These are phyloP conservation scores for Teratosphaeria gauchensis DNA, from an alignment of 2,329 filamentous ascomycete genomes.

Conservation along the genomic window DNA sequence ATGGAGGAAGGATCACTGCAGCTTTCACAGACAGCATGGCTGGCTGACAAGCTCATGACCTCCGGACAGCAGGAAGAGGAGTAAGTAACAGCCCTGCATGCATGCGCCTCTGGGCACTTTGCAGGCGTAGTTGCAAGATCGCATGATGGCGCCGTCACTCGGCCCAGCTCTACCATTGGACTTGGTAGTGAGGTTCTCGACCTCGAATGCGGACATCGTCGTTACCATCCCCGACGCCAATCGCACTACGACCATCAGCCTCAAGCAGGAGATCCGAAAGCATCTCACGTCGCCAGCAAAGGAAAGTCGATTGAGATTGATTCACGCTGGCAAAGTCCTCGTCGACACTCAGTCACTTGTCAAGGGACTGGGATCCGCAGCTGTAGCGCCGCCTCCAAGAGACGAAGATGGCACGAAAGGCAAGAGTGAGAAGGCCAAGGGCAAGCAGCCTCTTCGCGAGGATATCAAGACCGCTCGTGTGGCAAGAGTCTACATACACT, in stretches of 20 bases:
- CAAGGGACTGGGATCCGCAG: slow-evolving; percentile 55
- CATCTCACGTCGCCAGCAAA: slow-evolving; percentile 55
- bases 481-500: slow-evolving; percentile 76
- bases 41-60: background rate
- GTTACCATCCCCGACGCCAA: slow-evolving; percentile 62
- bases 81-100: background rate
- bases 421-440: slow-evolving; percentile 44
- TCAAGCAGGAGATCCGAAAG: slow-evolving; percentile 73
- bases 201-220: slow-evolving; percentile 70
- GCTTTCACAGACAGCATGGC: background rate
- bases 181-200: slow-evolving; percentile 84
- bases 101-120: background rate
- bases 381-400: slow-evolving; percentile 41
- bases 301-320: slow-evolving; percentile 69
- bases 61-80: no score
- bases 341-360: slow-evolving; percentile 61
- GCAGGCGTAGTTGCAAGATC: background rate
- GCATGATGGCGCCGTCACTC: background rate
- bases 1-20: background rate
- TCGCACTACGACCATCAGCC: slow-evolving; percentile 61
- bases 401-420: slow-evolving; percentile 11
- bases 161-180: slow-evolving; percentile 38
- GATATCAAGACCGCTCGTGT: slow-evolving; percentile 10
- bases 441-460: slow-evolving; percentile 52
- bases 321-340: slow-evolving; percentile 80